Evolutionary conservation across 75 land plant genomes (phyloP), one percentile per base, ranked within the genome.

Genomic region (Picea glauca): DNA sequence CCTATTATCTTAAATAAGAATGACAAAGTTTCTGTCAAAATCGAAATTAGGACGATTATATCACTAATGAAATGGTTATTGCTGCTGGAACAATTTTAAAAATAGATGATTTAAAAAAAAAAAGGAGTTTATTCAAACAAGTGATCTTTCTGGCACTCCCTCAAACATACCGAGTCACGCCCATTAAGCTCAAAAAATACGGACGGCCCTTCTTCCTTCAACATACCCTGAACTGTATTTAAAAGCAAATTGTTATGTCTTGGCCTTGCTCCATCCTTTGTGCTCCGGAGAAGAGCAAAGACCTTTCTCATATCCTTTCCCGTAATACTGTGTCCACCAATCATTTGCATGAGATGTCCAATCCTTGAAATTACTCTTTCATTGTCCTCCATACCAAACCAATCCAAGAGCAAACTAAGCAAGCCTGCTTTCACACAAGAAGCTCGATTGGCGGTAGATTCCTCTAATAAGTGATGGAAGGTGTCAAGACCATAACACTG

Each of bases 241-340:
- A 98, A 77, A 58, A 98, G 87, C 72, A 95, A 74, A 30, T 87
- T 89, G 78, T 87, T 81, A 57, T 87, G 80, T 8, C 76, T 79
- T 62, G 90, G 87, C 65, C 76, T 90, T n/a, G 60, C 74, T 31
- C 88, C 92, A 79, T 82, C 79, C 78, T 84, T 89, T 60, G 88
- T 88, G 78, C 88, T 88, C 38, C 98, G 82, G 20, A 98, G 80
- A 64, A 98, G 93, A 60, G 96, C 85, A 86, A 98, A 98, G 31
- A 98, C 91, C 80, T 89, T 98, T 18, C 98, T 84, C 60, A 98
- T 95, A 72, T 98, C 99, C 81, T 91, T 98, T 57, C 99, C 99
- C 61, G 94, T 91, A 80, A 98, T 89, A 60, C 98, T 95, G 79
- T 98, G 93, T 50, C 98, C 94, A 77, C 99, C 99, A 78, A 91